Evolutionary conservation across 139 green algal species (phyloP), one percentile per base, ranked within the genome.

Genomic region (Picochlorum sp.): DNA sequence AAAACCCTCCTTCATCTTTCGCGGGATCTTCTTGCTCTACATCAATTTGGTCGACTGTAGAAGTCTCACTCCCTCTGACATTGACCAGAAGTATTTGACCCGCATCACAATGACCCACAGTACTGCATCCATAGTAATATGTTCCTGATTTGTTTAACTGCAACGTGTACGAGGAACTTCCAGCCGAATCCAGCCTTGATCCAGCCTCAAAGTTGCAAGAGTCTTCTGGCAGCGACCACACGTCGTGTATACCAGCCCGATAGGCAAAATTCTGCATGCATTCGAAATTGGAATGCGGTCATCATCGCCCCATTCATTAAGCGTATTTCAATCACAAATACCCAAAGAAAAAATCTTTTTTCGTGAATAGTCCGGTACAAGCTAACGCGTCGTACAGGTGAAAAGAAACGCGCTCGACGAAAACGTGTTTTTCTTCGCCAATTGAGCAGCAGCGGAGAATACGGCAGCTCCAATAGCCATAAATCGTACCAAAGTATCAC

Each of bases 161-260:
- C 20, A 43, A n/a, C 2, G 20, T n/a, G 0, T 59, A 59, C 0
- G 5, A 26, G 18, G 39, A 47, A 12, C 18, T 22, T 5, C 52
- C 52, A 22, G n/a, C 24, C 6, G 7, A 20, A 44, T 36, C 52
- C 24, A 50, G 7, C 33, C 20, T 8, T 14, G 52, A 18, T 14
- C n/a, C 52, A 22, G n/a, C 52, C n/a, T 29, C 35, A 30, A 59
- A 59, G 26, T 59, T 22, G 26, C 52, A 59, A 14, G 20, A 7
- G 7, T n/a, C 4, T 7, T 12, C 20, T 13, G 25, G 20, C 20
- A 59, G 18, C 12, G 20, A 30, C 33, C 33, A 59, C 16, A 59
- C 52, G 53, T 59, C 52, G 26, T 59, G 52, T 6, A 59, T 43
- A 50, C 52, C 52, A 30, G 52, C 24, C 28, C 20, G 53, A 45